Conservation (phyloP, 345 rosid genomes). For the Ceriops zippeliana region DNA sequence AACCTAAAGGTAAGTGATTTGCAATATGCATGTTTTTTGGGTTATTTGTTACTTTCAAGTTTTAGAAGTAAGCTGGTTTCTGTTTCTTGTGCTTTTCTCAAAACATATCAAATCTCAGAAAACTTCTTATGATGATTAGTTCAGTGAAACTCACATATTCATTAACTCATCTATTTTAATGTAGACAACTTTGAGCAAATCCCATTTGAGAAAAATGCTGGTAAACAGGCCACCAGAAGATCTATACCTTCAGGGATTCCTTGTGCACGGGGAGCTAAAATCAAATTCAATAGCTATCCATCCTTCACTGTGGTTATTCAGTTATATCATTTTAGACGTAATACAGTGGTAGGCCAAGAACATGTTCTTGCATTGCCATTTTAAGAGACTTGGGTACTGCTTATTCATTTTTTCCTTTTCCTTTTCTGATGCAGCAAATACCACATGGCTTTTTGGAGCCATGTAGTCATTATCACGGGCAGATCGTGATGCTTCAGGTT, state of each 20-base stretch:
- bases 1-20: too few species aligned
- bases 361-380: not conserved
- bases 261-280: conserved; percentile 1
- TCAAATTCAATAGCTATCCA: conserved; percentile 1
- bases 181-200: not conserved
- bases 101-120: too few species aligned
- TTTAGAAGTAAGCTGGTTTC: too few species aligned
- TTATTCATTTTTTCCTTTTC: not conserved
- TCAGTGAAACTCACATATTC: too few species aligned
- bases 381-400: not conserved
- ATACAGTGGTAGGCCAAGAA: not conserved
- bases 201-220: not conserved
- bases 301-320: not conserved
- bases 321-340: too few species aligned
- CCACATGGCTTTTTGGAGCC: not conserved
- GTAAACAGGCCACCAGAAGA: not conserved
- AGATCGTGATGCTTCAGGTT: not conserved
- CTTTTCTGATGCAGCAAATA: not conserved
- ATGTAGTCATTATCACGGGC: not conserved
- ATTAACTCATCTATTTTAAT: not conserved
- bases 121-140: too few species aligned
- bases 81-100: too few species aligned
- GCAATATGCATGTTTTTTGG: too few species aligned
- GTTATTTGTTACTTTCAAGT: too few species aligned
- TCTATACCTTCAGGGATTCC: not conserved